phyloP scores from a whole-genome alignment of 352 stramenopile species.

The Pythium phragmitis region DNA sequence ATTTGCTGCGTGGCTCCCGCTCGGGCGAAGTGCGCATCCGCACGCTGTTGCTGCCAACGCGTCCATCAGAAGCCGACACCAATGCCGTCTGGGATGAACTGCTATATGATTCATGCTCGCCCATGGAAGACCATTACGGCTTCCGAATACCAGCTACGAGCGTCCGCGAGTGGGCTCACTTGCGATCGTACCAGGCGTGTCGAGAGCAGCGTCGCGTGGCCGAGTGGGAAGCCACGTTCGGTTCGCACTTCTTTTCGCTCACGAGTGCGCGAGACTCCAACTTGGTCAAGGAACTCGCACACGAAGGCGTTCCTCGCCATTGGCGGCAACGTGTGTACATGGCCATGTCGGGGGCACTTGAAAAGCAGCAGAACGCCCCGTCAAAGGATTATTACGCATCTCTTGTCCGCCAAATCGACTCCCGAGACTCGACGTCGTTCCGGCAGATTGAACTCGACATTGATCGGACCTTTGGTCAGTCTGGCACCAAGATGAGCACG shows the following conservation, averaged over 20 bases:
- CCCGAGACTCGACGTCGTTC: slow-evolving; percentile 56
- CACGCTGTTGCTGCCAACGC: slow-evolving; percentile 43
- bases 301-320: slow-evolving; percentile 56
- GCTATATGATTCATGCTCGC: slow-evolving; percentile 21
- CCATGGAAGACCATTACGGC: slow-evolving; percentile 59
- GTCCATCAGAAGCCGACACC: slow-evolving; percentile 7
- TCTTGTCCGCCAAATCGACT: slow-evolving; percentile 45
- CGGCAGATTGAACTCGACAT: slow-evolving; percentile 87
- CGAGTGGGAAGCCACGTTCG: slow-evolving; percentile 60
- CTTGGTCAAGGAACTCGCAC: slow-evolving; percentile 35
- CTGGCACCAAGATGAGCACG: slow-evolving; percentile 59
- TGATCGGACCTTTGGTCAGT: slow-evolving; percentile 83
- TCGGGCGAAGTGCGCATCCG: slow-evolving; percentile 69
- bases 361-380: slow-evolving; percentile 55
- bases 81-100: slow-evolving; percentile 44
- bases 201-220: slow-evolving; percentile 64
- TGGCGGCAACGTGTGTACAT: slow-evolving; percentile 74
- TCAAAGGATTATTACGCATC: slow-evolving; percentile 44
- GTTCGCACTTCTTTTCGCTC: slow-evolving; percentile 35
- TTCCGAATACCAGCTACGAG: slow-evolving; percentile 53
- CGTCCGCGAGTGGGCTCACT: slow-evolving; percentile 50
- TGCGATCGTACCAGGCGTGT: slow-evolving; percentile 74
- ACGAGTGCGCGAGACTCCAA: slow-evolving; percentile 23
- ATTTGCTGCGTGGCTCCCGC: slow-evolving; percentile 42
- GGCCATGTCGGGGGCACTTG: slow-evolving; percentile 52